Evolutionary conservation across 768 basidiomycete genomes (phyloP), one percentile per base, ranked within the genome.

Genomic region (Pholiota molesta): DNA sequence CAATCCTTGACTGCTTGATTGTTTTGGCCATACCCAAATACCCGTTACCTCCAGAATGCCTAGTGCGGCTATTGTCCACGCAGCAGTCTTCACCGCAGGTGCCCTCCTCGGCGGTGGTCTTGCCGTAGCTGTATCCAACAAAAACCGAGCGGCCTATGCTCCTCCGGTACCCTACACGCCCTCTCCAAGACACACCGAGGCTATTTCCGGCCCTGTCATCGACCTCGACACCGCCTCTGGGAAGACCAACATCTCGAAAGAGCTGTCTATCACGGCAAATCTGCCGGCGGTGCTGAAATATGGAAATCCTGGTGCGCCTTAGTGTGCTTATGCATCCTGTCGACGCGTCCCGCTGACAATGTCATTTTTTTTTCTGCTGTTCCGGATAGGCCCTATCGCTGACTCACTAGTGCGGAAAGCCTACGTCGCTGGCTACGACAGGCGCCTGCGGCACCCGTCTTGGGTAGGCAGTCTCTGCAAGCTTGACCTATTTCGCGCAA

Each of bases 351-450:
- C 45, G 33, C 29, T 37, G 26, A 5, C 16, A 37, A n/a, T 19
- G 11, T 16, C 44, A 49, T 13, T n/a, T 21, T 13, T 13, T 19
- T 3, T 2, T 9, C 19, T 45, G 31, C 9, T 16, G 56, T 37
- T 45, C 35, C n/a, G 26, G 62, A n/a, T 66, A 97, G 95, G 95
- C 8, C 95, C 96, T 14, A 81, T 94, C 55, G 81, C 89, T 2
- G 96, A 97, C 75, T 71, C 88, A 13, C 79, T 97, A 21, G 82
- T 89, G 47, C 85, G 94, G 53, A 85, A 86, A 71, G 95, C 91
- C 16, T 98, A 97, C 69, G 88, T 90, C 21, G 88, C 94, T 0
- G 93, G 86, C 9, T 99, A 99, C 73, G 97, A 99, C 74, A 81
- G 97, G 57, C 82, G 93, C 13, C 77, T 96, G 59, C 82, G 94